Base-by-base conservation (phyloP, 129 eudicot genomes). In the Tagetes patula region DNA sequence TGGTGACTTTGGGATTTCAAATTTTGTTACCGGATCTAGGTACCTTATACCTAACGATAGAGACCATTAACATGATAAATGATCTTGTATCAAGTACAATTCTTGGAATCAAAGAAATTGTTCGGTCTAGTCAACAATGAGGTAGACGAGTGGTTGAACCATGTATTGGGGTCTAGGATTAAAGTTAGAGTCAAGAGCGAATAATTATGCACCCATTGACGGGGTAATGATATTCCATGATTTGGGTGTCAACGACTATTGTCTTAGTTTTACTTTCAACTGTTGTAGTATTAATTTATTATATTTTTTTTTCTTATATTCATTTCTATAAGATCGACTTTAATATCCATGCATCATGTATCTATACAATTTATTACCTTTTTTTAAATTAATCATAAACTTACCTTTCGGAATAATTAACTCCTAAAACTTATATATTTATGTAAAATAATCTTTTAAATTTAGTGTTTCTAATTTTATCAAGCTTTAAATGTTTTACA, bases 1-100 rank as follows among this genome's bases (percentile, higher is more conserved):
- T 75, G 79, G 79, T 53, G 65, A 75, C 79, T 12, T 14, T 75
- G 34, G 79, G 79, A 20, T 65, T 75, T 54, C 79, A 64, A 6
- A 41, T 75, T 27, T 27, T 65, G 65, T 20, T 27, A n/a, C 53
- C 20, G 13, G 65, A 30, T 20, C 13, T 40, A 49, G 45, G 31
- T 65, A 75, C 52, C 4, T 41, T 55, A 11, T 49, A 52, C 45
- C n/a, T 38, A 32, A 30, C 72, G 1, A 13, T 13, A 14, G 66
- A 65, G 1, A 75, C 37, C 54, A 75, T 65, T 34, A 8, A 8
- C 33, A 63, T 14, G 0, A 37, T 75, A 20, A 75, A 75, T 9
- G 38, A 31, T 12, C 37, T 65, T n/a, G 72, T 75, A 42, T 53
- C 65, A 12, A 30, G 54, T 5, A 75, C 72, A 14, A 27, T 65